Percentiles rank a stretch among this genome's conserved stretches.
Conservation (phyloP, 1,284 basidiomycete genomes). For the Gomphus sp. region DNA sequence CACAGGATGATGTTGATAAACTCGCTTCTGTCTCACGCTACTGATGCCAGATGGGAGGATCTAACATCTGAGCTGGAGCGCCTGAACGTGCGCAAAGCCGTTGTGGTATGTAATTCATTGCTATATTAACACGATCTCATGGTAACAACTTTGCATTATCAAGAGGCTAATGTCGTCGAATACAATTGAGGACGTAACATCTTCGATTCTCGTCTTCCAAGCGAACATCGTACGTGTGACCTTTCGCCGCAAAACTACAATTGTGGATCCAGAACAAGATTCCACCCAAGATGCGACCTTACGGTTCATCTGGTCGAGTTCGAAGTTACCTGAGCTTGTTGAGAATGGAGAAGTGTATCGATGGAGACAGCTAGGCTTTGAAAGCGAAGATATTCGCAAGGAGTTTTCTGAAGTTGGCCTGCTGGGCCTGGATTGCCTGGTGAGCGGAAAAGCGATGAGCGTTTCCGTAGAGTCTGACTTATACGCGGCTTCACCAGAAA, state of each 20-base stretch:
- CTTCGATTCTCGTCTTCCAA: constrained; percentile 88
- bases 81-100: constrained; percentile 75
- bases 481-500: constrained; percentile 30
- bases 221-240: constrained; percentile 78
- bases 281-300: constrained; percentile 54
- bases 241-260: constrained; percentile 70
- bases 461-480: background rate
- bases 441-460: constrained; percentile 25
- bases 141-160: constrained; percentile 6
- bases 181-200: constrained; percentile 77
- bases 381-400: constrained; percentile 67
- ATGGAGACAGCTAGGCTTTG: constrained; percentile 78
- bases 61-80: constrained; percentile 72
- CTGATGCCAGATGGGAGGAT: constrained; percentile 68
- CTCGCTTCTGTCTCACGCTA: constrained; percentile 72
- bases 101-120: constrained; percentile 49
- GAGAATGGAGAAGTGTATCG: constrained; percentile 44
- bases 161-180: constrained; percentile 80
- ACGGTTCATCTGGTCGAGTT: constrained; percentile 63
- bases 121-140: background rate
- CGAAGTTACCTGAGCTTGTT: constrained; percentile 44
- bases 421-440: constrained; percentile 80
- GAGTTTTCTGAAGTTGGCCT: constrained; percentile 84
- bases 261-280: constrained; percentile 63
- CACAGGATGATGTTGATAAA: constrained; percentile 83